A percentile compares a stretch with the other conserved stretches of the same genome.
These are phyloP conservation scores for Cercospora zeae-maydis DNA, from an alignment of 2,329 filamentous ascomycete genomes.

Conservation along the genomic window DNA sequence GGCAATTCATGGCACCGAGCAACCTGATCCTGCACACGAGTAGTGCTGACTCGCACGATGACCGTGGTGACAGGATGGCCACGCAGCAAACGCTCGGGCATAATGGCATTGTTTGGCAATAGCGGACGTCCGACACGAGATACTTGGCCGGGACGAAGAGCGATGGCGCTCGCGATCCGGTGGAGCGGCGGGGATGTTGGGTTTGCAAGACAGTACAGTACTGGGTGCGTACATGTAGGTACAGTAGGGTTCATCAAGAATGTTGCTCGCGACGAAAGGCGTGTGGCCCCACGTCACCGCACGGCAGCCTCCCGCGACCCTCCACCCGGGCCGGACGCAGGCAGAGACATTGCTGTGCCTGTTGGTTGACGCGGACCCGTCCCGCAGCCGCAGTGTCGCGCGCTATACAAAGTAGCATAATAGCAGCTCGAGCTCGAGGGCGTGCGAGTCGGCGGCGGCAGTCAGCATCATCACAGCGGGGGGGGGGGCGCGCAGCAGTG, in stretches of 20 bases:
- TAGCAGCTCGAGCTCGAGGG: background rate
- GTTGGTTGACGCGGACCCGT: background rate
- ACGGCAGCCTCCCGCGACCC: background rate
- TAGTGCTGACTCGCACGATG: constrained; percentile 1
- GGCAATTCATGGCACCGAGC: background rate
- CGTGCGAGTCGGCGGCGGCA: background rate
- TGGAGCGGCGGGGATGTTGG: background rate
- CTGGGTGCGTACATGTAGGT: no score
- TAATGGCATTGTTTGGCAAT: background rate
- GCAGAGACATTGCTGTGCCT: background rate
- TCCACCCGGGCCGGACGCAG: background rate
- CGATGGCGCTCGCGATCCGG: background rate
- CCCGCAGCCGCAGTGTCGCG: background rate
- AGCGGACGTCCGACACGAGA: background rate
- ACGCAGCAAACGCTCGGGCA: background rate
- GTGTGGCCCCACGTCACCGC: background rate
- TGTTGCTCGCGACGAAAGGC: background rate
- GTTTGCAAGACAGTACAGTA: background rate
- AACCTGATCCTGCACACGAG: background rate
- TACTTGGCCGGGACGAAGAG: background rate
- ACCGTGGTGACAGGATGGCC: background rate
- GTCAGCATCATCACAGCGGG: background rate
- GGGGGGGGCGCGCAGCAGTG: background rate
- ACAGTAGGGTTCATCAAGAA: no score
- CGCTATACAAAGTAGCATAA: no score